Evolutionary conservation across 2,329 filamentous ascomycete genomes (phyloP).

Genomic region (Sporothrix schenckii): DNA sequence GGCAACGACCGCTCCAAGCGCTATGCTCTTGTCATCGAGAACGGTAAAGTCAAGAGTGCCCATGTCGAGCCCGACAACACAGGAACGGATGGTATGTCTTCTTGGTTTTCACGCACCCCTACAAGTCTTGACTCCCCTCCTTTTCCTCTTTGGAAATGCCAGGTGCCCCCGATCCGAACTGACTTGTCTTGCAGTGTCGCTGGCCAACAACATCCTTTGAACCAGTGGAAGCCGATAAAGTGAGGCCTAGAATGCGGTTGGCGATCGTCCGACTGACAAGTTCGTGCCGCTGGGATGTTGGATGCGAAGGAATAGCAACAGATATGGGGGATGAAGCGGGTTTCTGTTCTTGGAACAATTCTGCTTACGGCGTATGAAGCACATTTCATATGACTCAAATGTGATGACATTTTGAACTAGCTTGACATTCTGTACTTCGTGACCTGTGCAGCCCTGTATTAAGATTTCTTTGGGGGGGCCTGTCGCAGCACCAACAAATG

Average conservation of each 20-base stretch:
- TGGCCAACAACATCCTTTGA: conserved; percentile 55
- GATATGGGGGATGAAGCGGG: too few relatives aligned
- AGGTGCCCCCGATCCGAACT: background rate
- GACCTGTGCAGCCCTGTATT: too few relatives aligned
- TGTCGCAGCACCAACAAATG: too few relatives aligned
- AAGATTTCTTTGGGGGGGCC: too few relatives aligned
- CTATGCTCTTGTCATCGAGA: conserved; percentile 79
- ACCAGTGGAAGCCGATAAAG: background rate
- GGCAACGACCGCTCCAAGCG: conserved; percentile 83
- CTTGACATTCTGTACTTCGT: too few relatives aligned
- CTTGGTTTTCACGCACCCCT: background rate
- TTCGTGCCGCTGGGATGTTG: background rate
- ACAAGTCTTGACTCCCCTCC: background rate
- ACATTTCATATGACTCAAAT: too few relatives aligned
- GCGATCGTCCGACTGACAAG: background rate
- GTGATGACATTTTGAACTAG: too few relatives aligned
- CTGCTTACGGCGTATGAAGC: too few relatives aligned
- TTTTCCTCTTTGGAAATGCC: too few relatives aligned
- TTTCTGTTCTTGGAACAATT: too few relatives aligned
- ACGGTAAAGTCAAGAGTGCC: conserved; percentile 80
- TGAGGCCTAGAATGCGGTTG: background rate
- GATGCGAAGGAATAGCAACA: too few relatives aligned
- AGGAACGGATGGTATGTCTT: conserved; percentile 58
- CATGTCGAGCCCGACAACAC: conserved; percentile 89
- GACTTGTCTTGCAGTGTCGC: conserved; percentile 46